Conservation (phyloP, 202 grass and related monocot genomes). For the Saccharum hybrid region DNA sequence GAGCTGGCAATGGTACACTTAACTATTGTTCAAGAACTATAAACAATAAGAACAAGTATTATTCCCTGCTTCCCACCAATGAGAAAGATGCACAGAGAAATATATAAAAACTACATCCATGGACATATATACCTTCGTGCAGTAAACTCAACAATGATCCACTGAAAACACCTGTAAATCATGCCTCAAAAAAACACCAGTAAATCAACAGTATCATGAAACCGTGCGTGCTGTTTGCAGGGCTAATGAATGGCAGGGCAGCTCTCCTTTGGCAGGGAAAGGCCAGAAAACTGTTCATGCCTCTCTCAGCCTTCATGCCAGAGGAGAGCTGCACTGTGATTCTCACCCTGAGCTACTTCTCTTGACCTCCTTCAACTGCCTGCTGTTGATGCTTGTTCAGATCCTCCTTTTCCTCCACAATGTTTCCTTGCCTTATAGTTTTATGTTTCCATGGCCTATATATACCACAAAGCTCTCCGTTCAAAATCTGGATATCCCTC, state of each 20-base stretch:
- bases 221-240: not conserved
- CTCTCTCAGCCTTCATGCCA: constrained; percentile 22
- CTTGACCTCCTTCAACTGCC: not conserved
- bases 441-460: not conserved
- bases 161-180: not conserved
- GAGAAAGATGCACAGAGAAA: not conserved
- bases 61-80: not conserved
- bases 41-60: not conserved
- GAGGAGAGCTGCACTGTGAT: constrained; percentile 36
- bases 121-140: constrained; percentile 24
- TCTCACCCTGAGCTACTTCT: constrained; percentile 20
- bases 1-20: not conserved
- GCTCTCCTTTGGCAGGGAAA: constrained; percentile 44
- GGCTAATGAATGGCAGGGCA: constrained; percentile 38
- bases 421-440: not conserved
- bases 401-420: not conserved
- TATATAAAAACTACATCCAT: not conserved
- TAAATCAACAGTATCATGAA: not conserved
- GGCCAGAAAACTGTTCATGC: not conserved
- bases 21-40: not conserved
- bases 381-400: not conserved
- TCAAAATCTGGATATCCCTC: constrained; percentile 50
- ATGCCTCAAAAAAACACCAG: not conserved
- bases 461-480: not conserved
- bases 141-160: not conserved